Evolutionary conservation across 2,329 filamentous ascomycete species (phyloP), one percentile per base, ranked within the genome.

Genomic region (Rhynchosporium graminicola): DNA sequence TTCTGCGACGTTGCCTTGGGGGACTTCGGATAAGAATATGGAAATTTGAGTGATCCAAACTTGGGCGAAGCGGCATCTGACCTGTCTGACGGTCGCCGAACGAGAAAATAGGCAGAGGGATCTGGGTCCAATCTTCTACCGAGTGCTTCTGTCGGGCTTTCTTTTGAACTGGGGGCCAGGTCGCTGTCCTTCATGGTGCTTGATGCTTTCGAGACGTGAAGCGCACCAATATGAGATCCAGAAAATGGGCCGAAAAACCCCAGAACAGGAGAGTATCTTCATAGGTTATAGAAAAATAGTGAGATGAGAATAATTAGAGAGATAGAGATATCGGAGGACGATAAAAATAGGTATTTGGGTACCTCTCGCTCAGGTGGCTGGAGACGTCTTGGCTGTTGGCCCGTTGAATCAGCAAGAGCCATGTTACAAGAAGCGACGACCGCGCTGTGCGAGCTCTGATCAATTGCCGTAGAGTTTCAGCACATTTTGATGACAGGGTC

Each of bases 251-350:
- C 51, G 63, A 26, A 60, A 68, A 20, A 64, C 26, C 58, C 50
- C 63, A 28, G 60, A 42, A 43, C 62, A 64, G n/a, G 51, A 63
- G 26, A 65, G 43, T 33, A 54, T 45, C 60, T 62, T 51, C 66
- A 67, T 67, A 65, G 56, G 62, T 28, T 28, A 15, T 60, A 48
- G 10, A 36, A 50, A 36, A 36, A 36, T 36, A 5, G 26, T 33
- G 42, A 20, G 42, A 7, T 26, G 15, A 45, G 3, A 6, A 45
- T 45, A n/a, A 6, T 46, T 46, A 20, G 13, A 9, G 42, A 43
- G 15, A 43, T 43, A 43, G 12, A 20, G 20, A 20, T 20, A 20
- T 20, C 20, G 20, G 20, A 20, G 20, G 20, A 20, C 20, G 20
- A 20, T 20, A 20, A 20, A 20, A 20, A 20, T 20, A 20, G 20